phyloP scores from a whole-genome alignment of 345 rosid genomes.

The Moricandia arvensis region DNA sequence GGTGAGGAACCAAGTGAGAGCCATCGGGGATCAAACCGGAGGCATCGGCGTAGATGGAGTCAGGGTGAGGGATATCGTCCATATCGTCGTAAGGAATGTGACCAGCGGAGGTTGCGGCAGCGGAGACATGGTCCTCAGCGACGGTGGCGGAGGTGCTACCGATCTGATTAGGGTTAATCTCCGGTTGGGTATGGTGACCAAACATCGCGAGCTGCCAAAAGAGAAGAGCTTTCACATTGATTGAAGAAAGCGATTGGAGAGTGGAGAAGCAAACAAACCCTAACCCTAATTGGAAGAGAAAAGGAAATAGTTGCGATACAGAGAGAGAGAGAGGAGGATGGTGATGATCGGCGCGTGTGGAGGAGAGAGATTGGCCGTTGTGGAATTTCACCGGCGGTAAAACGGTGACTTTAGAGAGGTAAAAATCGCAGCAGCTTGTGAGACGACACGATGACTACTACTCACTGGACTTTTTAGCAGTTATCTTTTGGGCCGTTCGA shows the following conservation, averaged over 20 bases:
- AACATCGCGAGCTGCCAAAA: constrained; percentile 52
- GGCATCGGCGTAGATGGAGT: constrained; percentile 47
- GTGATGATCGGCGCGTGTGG: constrained; percentile 23
- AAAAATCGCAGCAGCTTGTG: constrained; percentile 7
- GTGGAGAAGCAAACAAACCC: not conserved
- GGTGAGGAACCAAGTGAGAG: constrained; percentile 43
- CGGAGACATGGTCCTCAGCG: constrained; percentile 42
- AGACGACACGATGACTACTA: constrained; percentile 20
- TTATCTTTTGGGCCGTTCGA: not conserved
- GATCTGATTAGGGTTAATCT: constrained; percentile 53
- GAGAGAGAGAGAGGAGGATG: constrained; percentile 10
- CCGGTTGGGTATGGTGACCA: constrained; percentile 54
- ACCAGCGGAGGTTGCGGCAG: constrained; percentile 40
- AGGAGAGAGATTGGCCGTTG: constrained; percentile 20
- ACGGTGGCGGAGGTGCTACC: constrained; percentile 42
- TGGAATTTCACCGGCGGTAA: constrained; percentile 16
- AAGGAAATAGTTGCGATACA: not conserved
- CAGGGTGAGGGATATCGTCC: constrained; percentile 54
- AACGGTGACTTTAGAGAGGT: constrained; percentile 2
- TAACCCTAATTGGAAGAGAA: constrained; percentile 17
- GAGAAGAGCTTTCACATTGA: constrained; percentile 21
- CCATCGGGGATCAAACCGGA: constrained; percentile 36
- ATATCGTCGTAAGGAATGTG: constrained; percentile 50
- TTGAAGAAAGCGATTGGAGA: not conserved
- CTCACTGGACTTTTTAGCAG: not conserved